Evolutionary conservation across 2,329 filamentous ascomycete species (phyloP).

Genomic region (Xylariaceae sp.): DNA sequence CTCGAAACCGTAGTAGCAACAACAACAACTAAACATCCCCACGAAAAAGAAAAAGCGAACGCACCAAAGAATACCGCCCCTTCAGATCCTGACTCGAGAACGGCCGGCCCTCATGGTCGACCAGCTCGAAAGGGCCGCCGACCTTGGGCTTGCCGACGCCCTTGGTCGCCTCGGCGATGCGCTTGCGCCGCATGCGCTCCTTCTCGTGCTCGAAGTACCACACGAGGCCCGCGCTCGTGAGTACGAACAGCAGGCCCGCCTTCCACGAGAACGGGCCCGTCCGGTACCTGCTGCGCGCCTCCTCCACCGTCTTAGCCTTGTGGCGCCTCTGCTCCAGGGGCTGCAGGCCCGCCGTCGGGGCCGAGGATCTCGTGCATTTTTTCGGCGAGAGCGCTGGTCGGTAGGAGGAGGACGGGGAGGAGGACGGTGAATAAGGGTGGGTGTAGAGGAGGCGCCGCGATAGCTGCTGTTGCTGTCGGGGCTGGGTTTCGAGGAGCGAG

Average conservation of each 20-base stretch:
- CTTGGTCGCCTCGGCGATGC: conserved; percentile 89
- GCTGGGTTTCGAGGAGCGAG: conserved; percentile 15
- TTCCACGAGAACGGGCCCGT: conserved; percentile 88
- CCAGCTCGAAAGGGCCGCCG: conserved; percentile 80
- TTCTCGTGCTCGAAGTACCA: conserved; percentile 96
- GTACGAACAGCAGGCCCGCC: conserved; percentile 82
- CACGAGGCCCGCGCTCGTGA: conserved; percentile 74
- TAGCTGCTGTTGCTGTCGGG: conserved; percentile 15
- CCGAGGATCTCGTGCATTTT: no score
- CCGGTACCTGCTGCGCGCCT: conserved; percentile 60
- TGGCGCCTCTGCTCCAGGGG: conserved; percentile 41
- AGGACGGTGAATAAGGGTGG: not conserved
- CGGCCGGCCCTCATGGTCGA: conserved; percentile 77
- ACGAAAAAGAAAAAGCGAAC: conserved; percentile 33
- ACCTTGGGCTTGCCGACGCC: conserved; percentile 92
- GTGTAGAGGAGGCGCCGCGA: conserved; percentile 28
- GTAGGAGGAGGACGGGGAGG: conserved; percentile 6
- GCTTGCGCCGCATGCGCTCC: conserved; percentile 83
- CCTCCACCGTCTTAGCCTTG: conserved; percentile 58
- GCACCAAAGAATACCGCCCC: conserved; percentile 80
- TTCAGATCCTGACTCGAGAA: conserved; percentile 82
- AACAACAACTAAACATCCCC: no score
- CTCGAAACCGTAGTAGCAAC: no score
- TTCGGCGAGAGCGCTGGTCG: conserved; percentile 8
- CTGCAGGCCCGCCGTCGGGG: no score